Base-by-base conservation (phyloP, 225 moss, liverwort and hornwort genomes). In the Sphagnum contortum region DNA sequence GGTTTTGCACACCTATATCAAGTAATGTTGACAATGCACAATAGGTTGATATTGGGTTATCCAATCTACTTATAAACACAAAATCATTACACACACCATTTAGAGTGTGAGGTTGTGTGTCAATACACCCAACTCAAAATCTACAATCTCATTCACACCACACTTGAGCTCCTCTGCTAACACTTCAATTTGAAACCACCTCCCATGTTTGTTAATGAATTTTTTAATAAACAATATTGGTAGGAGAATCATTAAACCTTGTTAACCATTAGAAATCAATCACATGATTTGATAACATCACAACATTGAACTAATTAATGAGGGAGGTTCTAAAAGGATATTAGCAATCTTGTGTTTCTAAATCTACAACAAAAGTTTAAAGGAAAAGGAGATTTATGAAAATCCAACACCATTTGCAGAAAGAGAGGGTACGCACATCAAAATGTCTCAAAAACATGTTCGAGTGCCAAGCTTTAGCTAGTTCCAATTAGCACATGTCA, bases 161-260 rank as follows among this genome's bases (percentile, higher is more conserved):
- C 63, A 89, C 92, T 87, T 72, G 90, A 76, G 65, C 92, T 77
- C 65, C 90, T 88, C 72, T 96, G 85, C 52, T 90, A 87, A 45
- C 88, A 90, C 77, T 92, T 90, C 72, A 92, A 62, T 67, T 92
- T 90, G 82, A 92, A 90, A 63, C 92, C 92, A 72, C 90, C 86
- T 48, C 90, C 87, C 46, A 81, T 89, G 55, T 90, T 92, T 51
- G 87, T 92, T 64, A 90, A 74, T 55, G 92, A 87, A 45, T 90
- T 87, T 73, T 92, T 62, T 81, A 79, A 76, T 96, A 85, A 50
- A 85, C 88, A 47, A 92, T 87, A 66, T 88, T 77, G 90, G 89
- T 96, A 14, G 92, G 83, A 66, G 88, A 5, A 29, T 12, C 44
- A 55, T 13, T 6, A 46, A 8, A 60, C 6, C 11, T 14, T 3